Evolutionary conservation across 306 rosid genomes (phyloP), one percentile per base, ranked within the genome.

Genomic region (Corylus americana): DNA sequence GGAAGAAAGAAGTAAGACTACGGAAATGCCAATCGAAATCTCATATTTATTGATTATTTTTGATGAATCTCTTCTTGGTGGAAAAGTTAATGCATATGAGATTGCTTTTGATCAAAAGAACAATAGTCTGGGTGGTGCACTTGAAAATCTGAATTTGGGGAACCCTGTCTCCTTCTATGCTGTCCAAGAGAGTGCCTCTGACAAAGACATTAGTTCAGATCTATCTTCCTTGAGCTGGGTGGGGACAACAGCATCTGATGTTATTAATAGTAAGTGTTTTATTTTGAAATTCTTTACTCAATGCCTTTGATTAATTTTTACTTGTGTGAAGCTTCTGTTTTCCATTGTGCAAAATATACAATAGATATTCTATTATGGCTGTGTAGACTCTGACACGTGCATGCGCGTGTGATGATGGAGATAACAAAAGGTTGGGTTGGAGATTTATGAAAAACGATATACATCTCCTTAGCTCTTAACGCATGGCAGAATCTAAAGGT

Each of bases 161-260:
- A 94, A 88, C 64, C 97, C 97, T 35, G 81, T 90, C 42, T 83
- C 91, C 82, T 77, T 91, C 77, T 66, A 76, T 74, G 82, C 88
- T 79, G 83, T 77, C 62, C 88, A 88, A 82, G 92, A 92, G 73
- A 88, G 80, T 73, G 71, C 79, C 55, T 79, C 81, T 51, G 88
- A 80, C 70, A 84, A 82, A 72, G 82, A 64, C 13, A 29, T 79
- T 68, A 79, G 61, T 83, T 85, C 90, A 82, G 88, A 92, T 87
- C 64, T 87, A 85, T 86, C 93, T 82, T 87, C 86, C 74, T 89
- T 94, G 81, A 89, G 88, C 79, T 92, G 93, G 97, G 89, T 87
- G 91, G 92, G 88, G 76, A 84, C 84, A 78, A 50, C 88, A 83
- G 88, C 89, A 73, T 90, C 91, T 78, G 97, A 92, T 80, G 86